phyloP scores from a whole-genome alignment of 768 basidiomycete genomes.

The Psilocybe subaeruginosa region DNA sequence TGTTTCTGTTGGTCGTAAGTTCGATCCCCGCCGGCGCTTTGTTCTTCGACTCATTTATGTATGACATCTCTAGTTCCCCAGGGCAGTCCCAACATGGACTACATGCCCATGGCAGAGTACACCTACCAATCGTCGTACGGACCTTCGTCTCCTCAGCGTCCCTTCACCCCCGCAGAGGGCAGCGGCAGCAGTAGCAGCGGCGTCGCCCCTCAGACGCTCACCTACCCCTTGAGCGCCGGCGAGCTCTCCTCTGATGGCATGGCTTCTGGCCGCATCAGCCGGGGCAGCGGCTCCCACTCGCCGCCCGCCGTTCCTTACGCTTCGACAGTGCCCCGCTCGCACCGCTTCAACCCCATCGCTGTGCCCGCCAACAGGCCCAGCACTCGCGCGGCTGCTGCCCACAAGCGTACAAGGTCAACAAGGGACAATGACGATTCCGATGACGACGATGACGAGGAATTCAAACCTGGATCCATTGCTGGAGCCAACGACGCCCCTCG shows the following conservation, averaged over 20 bases:
- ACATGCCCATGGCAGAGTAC: conserved; percentile 59
- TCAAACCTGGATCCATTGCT: conserved; percentile 54
- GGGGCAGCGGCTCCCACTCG: conserved; percentile 66
- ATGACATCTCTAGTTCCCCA: conserved; percentile 47
- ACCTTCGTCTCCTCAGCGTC: conserved; percentile 60
- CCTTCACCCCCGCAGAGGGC: conserved; percentile 68
- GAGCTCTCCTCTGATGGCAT: conserved; percentile 74
- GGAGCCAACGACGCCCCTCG: conserved; percentile 48
- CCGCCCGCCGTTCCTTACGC: conserved; percentile 52
- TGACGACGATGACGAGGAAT: conserved; percentile 78
- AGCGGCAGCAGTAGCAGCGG: neutral
- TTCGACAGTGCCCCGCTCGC: conserved; percentile 71
- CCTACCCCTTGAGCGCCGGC: conserved; percentile 68
- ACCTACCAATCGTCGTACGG: conserved; percentile 55
- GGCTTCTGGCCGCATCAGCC: conserved; percentile 66
- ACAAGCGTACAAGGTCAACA: conserved; percentile 44
- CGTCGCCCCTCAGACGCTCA: conserved; percentile 69
- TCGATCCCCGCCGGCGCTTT: conserved; percentile 4
- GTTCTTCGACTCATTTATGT: conserved; percentile 14
- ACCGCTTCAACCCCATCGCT: conserved; percentile 79
- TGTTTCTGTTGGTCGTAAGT: conserved; percentile 69
- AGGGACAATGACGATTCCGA: conserved; percentile 57
- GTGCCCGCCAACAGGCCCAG: conserved; percentile 59
- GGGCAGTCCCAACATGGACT: conserved; percentile 64
- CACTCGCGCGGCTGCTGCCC: conserved; percentile 40